Evolutionary conservation across 345 rosid genomes (phyloP).

Genomic region (Brassica juncea): DNA sequence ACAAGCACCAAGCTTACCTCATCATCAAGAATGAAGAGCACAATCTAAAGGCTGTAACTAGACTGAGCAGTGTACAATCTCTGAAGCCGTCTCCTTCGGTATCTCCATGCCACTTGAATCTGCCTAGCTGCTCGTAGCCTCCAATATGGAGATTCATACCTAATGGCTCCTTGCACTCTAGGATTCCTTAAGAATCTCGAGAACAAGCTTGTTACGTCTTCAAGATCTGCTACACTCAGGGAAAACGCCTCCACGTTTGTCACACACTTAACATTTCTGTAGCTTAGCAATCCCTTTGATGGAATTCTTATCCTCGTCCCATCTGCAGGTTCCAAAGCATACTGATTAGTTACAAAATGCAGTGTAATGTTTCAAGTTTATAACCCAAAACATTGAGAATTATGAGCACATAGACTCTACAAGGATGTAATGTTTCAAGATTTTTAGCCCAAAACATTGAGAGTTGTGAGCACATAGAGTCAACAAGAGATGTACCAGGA

Average conservation of each 20-base stretch:
- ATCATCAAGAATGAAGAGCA: slow-evolving; percentile 16
- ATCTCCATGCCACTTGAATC: slow-evolving; percentile 88
- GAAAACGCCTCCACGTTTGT: not conserved
- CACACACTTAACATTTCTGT: slow-evolving; percentile 25
- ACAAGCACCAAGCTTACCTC: slow-evolving; percentile 4
- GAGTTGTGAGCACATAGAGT: not conserved
- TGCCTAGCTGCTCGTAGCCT: slow-evolving; percentile 56
- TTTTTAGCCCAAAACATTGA: too few relatives aligned
- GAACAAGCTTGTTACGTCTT: not conserved
- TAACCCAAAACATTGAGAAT: not conserved
- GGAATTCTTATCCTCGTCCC: slow-evolving; percentile 49
- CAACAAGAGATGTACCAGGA: slow-evolving; percentile 48
- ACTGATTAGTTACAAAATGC: not conserved
- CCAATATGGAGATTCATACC: slow-evolving; percentile 86
- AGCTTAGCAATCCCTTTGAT: slow-evolving; percentile 55
- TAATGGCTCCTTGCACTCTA: slow-evolving; percentile 82
- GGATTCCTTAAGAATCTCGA: slow-evolving; percentile 56
- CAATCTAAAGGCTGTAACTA: slow-evolving; percentile 17
- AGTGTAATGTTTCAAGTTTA: not conserved
- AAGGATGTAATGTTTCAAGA: slow-evolving; percentile 24
- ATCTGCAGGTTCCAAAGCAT: slow-evolving; percentile 47
- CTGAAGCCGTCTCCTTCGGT: slow-evolving; percentile 55
- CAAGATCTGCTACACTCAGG: not conserved
- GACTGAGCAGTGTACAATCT: slow-evolving; percentile 34
- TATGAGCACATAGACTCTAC: too few relatives aligned